phyloP scores from a whole-genome alignment of 441 rosid species.

The Geranium incanum region DNA sequence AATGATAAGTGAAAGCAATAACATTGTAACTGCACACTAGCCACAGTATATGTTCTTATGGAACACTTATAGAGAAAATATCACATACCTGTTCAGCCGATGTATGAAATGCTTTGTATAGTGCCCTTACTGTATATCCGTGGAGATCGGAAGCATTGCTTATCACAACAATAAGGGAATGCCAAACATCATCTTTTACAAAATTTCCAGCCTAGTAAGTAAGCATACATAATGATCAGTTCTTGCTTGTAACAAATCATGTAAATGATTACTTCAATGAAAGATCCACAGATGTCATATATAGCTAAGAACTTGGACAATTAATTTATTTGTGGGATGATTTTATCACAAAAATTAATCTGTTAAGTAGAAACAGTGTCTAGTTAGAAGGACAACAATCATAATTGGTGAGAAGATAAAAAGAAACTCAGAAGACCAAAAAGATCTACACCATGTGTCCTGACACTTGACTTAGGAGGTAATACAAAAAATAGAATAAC shows the following conservation, averaged over 20 bases:
- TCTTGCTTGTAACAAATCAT: slow-evolving; percentile 21
- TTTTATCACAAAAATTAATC: not conserved
- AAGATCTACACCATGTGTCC: not conserved
- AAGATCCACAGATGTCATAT: slow-evolving; percentile 5
- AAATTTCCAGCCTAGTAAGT: slow-evolving; percentile 92
- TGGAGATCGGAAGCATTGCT: slow-evolving; percentile 94
- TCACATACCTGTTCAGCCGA: slow-evolving; percentile 71
- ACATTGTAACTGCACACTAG: not conserved
- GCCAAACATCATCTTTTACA: slow-evolving; percentile 98
- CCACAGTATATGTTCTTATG: not conserved
- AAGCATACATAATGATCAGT: slow-evolving; percentile 38
- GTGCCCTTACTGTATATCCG: slow-evolving; percentile 85
- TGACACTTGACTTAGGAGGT: not conserved
- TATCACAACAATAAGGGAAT: slow-evolving; percentile 83
- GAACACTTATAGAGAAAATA: slow-evolving; percentile 1
- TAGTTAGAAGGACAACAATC: not conserved
- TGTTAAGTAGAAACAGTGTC: slow-evolving; percentile 1
- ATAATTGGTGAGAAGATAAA: not conserved
- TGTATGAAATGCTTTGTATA: slow-evolving; percentile 69
- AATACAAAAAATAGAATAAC: not conserved
- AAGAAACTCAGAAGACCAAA: not conserved
- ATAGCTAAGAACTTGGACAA: not conserved
- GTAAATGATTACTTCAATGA: slow-evolving; percentile 11
- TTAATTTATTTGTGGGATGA: not conserved
- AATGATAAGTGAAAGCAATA: slow-evolving; percentile 6